Conservation (phyloP, 2,329 filamentous ascomycete genomes). For the Neocucurbitaria cava region DNA sequence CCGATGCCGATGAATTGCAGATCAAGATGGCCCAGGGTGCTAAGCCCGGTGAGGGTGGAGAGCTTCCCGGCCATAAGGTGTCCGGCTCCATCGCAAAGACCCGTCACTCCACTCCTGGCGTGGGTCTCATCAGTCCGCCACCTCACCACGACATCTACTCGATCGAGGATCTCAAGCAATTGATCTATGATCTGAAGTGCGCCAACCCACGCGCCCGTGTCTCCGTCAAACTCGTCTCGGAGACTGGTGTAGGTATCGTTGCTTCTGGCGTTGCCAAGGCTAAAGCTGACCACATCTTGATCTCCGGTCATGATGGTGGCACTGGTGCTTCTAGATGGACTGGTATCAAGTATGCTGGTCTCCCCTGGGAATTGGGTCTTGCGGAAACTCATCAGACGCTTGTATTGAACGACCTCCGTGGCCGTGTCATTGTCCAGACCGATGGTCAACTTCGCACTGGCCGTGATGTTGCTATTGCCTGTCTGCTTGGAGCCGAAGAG, state of each 20-base stretch:
- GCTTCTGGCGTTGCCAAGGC: slow-evolving; percentile 97
- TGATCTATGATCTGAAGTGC: slow-evolving; percentile 98
- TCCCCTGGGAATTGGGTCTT: slow-evolving; percentile 95
- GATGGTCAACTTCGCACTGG: slow-evolving; percentile 94
- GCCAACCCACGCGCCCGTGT: slow-evolving; percentile 90
- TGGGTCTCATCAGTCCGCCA: slow-evolving; percentile 93
- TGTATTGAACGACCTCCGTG: slow-evolving; percentile 93
- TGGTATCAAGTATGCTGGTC: slow-evolving; percentile 97
- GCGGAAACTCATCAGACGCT: slow-evolving; percentile 97
- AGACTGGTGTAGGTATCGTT: slow-evolving; percentile 96
- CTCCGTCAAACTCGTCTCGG: slow-evolving; percentile 96
- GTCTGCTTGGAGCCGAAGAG: slow-evolving; percentile 95
- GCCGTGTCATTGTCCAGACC: slow-evolving; percentile 93
- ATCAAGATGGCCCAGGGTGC: slow-evolving; percentile 99
- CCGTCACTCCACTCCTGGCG: slow-evolving; percentile 93
- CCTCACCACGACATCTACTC: slow-evolving; percentile 99
- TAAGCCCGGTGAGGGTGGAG: slow-evolving; percentile 96
- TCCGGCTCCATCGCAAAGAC: slow-evolving; percentile 93
- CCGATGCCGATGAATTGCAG: slow-evolving; percentile 93
- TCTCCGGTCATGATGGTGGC: slow-evolving; percentile 95
- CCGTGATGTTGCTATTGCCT: slow-evolving; percentile 91
- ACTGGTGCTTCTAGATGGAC: slow-evolving; percentile 98
- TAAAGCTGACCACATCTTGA: slow-evolving; percentile 95
- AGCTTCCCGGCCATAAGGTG: slow-evolving; percentile 96
- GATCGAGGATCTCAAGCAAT: slow-evolving; percentile 95